Base-by-base conservation (phyloP, 306 rosid genomes). In the Vachellia collinsii region DNA sequence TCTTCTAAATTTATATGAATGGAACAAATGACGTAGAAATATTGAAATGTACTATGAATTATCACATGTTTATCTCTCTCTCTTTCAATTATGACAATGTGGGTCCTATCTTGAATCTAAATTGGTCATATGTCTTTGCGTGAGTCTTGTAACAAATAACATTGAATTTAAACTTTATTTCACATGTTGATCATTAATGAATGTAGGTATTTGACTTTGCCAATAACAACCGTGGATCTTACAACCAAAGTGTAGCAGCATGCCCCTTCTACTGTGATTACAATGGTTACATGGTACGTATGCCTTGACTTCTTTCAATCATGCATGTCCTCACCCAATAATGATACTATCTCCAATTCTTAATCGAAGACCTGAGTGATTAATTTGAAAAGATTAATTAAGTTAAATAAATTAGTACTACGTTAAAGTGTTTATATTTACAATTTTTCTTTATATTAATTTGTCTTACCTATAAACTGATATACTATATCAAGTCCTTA, bases 261-360 rank as follows among this genome's bases (percentile, higher is more conserved):
- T 89, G 93, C 77, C 91, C 93, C 10, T 89, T 83, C 82, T 89
- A 89, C 25, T 89, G 91, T 56, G 89, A 85, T 71, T 25, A 4
- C 58, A 70, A 39, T 11, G 87, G 84, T 20, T 89, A 89, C 77
- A 78, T 79, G 89, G 89, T 89, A 85, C 3, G 9, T 51, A 19
- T 5, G 65, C n/a, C 7, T 58, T 58, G 22, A 20, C 62, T 54
- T 54, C 62, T 2, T 56, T 56, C 63, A 56, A 19, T 50, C 56
- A 44, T 44, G 11, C 11, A 44, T 46, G 51, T 17, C 58, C 2
- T 17, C 20, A 51, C 22, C 17, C 34, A 1, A 29, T 2, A 29
- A 29, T 29, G 2, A 29, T 29, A 2, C 34, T 29, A 29, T 2
- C 34, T 29, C 34, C 34, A 2, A 0, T 29, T 2, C 2, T 29